Evolutionary conservation across 1,284 basidiomycete species (phyloP), one percentile per base, ranked within the genome.

Genomic region (Ceratobasidium sp.): DNA sequence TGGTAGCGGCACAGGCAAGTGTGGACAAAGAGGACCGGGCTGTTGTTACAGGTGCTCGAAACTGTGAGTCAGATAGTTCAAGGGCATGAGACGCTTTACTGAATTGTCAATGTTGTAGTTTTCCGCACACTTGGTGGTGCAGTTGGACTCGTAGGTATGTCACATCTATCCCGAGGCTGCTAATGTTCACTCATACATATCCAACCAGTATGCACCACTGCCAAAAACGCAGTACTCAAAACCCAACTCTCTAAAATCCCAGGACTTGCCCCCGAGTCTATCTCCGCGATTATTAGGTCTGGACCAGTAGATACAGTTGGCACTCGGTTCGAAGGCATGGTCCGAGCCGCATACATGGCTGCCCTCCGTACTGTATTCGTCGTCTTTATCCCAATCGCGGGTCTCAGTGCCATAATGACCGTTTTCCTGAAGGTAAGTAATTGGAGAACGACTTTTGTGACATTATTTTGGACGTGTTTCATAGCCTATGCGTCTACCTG

Each of bases 101-200:
- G 9, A 59, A 23, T 38, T n/a, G 5, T 20, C n/a, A 46, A 12
- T 7, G 46, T 15, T 69, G 13, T 38, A 77, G 74, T 77, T 52
- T 77, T 77, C 50, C 74, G 74, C 4, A 77, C 74, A 56, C 54
- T 77, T 48, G 74, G 74, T 68, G 74, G 74, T 67, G 74, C 74
- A n/a, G 44, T 77, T 28, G 74, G 74, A 1, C 65, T 77, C 15
- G 74, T 77, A 59, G 74, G 74, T n/a, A 68, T 48, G 65, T 50
- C 20, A 13, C 3, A 4, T 56, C 40, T 46, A 9, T 74, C 17
- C 6, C 46, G 26, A 42, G 2, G 13, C 28, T 40, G 12, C 12
- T 44, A 42, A 23, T 23, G 28, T n/a, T 3, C 20, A 2, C 23
- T 42, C 2, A 62, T 33, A 12, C 44, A n/a, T n/a, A 44, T 26